Conservation (phyloP, 2,329 filamentous ascomycete genomes). For the Penicillium sp. region DNA sequence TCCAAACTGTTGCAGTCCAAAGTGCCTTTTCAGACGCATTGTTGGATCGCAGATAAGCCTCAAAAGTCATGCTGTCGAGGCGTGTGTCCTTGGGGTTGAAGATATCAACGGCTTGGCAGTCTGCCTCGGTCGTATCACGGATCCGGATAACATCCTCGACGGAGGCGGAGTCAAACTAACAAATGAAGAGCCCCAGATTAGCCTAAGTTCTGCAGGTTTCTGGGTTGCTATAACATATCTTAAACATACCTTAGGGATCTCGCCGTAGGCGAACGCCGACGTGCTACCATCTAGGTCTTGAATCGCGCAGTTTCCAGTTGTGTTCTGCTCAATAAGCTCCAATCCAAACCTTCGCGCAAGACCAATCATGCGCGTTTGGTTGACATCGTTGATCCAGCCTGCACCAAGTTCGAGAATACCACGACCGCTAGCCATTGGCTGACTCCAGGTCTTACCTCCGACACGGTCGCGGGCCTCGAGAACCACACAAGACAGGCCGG, state of each 20-base stretch:
- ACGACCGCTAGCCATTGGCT: slow-evolving; percentile 12
- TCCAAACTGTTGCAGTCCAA: slow-evolving; percentile 47
- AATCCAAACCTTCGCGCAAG: slow-evolving; percentile 34
- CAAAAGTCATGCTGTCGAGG: slow-evolving; percentile 42
- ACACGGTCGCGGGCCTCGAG: slow-evolving; percentile 47
- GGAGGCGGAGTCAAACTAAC: slow-evolving; percentile 21
- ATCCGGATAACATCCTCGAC: slow-evolving; percentile 32
- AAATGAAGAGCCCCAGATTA: not conserved
- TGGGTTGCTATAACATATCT: not conserved
- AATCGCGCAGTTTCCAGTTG: slow-evolving; percentile 45
- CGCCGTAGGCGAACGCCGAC: not conserved
- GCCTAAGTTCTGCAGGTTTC: no score
- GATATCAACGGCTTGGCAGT: slow-evolving; percentile 37
- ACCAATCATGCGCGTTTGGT: slow-evolving; percentile 49
- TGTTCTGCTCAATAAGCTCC: slow-evolving; percentile 52
- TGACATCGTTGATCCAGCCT: slow-evolving; percentile 61
- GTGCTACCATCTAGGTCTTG: slow-evolving; percentile 47
- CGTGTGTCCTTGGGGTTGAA: slow-evolving; percentile 21
- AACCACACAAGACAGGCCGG: slow-evolving; percentile 36
- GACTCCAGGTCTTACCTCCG: slow-evolving; percentile 42
- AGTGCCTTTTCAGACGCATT: slow-evolving; percentile 31
- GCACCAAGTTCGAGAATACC: slow-evolving; percentile 54
- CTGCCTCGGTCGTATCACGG: slow-evolving; percentile 40
- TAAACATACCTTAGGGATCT: not conserved
- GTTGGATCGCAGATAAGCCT: slow-evolving; percentile 37